These are phyloP conservation scores for Elymus sibiricus DNA, from an alignment of 176 grass and related monocot species.

Conservation along the genomic window DNA sequence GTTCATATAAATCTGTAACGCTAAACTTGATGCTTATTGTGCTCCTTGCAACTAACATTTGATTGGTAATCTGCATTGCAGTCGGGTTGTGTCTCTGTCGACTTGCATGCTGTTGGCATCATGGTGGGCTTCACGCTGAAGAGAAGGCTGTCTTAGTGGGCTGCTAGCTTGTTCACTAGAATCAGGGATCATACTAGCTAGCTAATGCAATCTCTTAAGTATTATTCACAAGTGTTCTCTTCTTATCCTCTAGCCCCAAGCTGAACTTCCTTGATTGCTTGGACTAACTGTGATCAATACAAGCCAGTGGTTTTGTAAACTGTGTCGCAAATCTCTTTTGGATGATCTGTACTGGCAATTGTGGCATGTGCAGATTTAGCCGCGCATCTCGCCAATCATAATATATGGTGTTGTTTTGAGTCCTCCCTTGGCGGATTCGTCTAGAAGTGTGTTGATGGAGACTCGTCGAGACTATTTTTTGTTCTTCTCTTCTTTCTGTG, in stretches of 20 bases:
- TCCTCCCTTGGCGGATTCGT: too few relatives aligned
- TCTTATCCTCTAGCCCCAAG: too few relatives aligned
- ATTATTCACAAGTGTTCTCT: neutral
- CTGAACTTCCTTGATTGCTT: too few relatives aligned
- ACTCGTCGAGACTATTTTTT: too few relatives aligned
- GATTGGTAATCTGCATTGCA: conserved; percentile 11
- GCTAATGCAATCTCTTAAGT: neutral
- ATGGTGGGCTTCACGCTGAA: conserved; percentile 65
- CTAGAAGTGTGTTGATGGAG: too few relatives aligned
- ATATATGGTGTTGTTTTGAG: too few relatives aligned
- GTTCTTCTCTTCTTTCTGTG: too few relatives aligned
- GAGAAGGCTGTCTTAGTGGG: conserved; percentile 49
- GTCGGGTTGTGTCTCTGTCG: conserved; percentile 54
- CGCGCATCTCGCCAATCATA: neutral
- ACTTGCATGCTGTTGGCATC: conserved; percentile 50
- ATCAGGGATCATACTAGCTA: conserved; percentile 45
- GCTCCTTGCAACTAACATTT: neutral
- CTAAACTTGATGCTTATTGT: too few relatives aligned
- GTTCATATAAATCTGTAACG: too few relatives aligned
- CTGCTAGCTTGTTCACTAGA: conserved; percentile 46
- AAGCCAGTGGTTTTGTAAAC: too few relatives aligned
- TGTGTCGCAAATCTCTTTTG: neutral
- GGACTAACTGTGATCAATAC: too few relatives aligned
- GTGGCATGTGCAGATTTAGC: neutral
- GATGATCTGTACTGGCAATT: neutral